Percentiles rank a stretch among this genome's conserved stretches.
These are phyloP conservation scores for Lindgomyces ingoldianus DNA, from an alignment of 495 filamentous ascomycete species.

Conservation along the genomic window DNA sequence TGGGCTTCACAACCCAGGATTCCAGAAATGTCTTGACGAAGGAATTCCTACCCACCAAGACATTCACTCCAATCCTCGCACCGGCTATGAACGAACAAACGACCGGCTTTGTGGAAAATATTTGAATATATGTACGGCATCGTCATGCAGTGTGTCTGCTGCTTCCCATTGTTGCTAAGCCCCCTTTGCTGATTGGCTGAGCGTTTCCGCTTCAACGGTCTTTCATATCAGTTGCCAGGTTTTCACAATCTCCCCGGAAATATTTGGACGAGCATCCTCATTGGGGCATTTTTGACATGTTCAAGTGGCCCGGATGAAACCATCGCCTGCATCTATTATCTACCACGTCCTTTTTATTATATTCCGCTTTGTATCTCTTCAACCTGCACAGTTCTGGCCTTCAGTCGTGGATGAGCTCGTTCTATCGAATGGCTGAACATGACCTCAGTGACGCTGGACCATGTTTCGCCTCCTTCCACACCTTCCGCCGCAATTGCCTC, in stretches of 20 bases:
- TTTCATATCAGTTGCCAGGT: not conserved
- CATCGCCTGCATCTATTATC: too few relatives aligned
- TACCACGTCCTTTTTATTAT: too few relatives aligned
- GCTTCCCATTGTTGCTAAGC: not conserved
- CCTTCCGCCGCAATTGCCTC: not conserved
- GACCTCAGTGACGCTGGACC: not conserved
- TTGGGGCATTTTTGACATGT: not conserved
- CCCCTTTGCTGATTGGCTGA: conserved; percentile 9
- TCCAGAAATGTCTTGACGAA: not conserved
- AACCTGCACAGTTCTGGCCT: too few relatives aligned
- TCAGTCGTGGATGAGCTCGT: not conserved
- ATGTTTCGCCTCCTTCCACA: not conserved
- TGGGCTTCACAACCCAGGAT: not conserved
- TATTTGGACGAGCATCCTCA: not conserved
- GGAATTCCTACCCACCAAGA: too few relatives aligned
- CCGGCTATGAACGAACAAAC: too few relatives aligned
- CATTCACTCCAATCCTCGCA: too few relatives aligned
- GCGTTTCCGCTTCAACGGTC: conserved; percentile 3
- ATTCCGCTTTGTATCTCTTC: too few relatives aligned
- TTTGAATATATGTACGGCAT: not conserved
- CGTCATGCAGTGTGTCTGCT: conserved; percentile 1
- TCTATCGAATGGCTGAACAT: not conserved
- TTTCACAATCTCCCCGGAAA: not conserved
- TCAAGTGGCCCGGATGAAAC: too few relatives aligned
- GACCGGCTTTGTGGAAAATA: not conserved